Evolutionary conservation across 2,329 filamentous ascomycete genomes (phyloP), one percentile per base, ranked within the genome.

Genomic region (Fusarium euwallaceae): DNA sequence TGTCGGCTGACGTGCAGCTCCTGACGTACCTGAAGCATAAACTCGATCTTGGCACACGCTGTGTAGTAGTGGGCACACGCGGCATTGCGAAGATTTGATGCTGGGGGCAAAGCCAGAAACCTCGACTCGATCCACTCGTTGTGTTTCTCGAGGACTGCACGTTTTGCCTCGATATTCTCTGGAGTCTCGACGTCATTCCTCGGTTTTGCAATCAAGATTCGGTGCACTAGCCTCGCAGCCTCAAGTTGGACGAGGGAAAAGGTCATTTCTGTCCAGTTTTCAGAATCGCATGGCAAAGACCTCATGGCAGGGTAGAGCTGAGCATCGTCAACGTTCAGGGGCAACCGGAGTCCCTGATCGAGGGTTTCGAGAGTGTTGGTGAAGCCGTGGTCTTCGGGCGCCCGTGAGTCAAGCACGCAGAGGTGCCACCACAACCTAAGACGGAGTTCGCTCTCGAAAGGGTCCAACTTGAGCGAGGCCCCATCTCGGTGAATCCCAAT

Each of bases 361-460:
- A 66, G 48, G 17, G 22, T 61, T 16, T 69, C 56, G 17, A 69
- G 66, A 12, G 66, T 65, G 20, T 55, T 14, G 4, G 67, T 59
- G 29, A 69, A 69, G 20, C 63, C 67, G 37, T 69, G 67, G 36
- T 69, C 67, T 36, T 69, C 67, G 9, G 67, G 67, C 36, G 67
- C 62, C 62, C 67, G 67, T 11, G 67, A 53, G 56, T 66, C 67
- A 17, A 69, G 67, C 12, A 66, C 34, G 22, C 63, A 66, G 16
- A 69, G 67, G 10, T 69, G 67, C 63, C 67, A 69, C 67, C 67
- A 69, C 11, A 69, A 22, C 20, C 67, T 61, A 16, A 69, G 48
- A 12, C 67, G 67, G 9, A 69, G 67, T 20, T 69, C 67, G 37
- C 55, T 69, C 36, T 69, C 67, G 24, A 66, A 69, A 16, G 67